Base-by-base conservation (phyloP, 805 yeast species). In the Naumovozyma dairenensis region DNA sequence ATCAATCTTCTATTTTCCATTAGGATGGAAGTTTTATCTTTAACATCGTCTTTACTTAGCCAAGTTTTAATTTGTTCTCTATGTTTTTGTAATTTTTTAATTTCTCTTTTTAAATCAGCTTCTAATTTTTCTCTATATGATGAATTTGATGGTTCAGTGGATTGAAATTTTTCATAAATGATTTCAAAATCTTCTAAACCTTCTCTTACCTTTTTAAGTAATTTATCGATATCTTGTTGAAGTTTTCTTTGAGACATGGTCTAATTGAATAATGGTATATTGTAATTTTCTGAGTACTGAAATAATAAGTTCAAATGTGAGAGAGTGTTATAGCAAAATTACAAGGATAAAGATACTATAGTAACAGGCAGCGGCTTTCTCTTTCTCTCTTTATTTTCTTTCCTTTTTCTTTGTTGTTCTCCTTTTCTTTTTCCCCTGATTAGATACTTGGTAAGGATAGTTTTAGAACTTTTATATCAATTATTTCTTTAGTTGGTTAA, bases 31-130 rank as follows among this genome's bases (percentile, higher is more conserved):
- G 80, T 82, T 55, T 85, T 92, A 49, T 89, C 94, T 56, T 93
- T 86, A 30, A 87, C 86, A 42, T 87, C 94, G 46, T 79, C 82
- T 45, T 89, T 87, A 28, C 89, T 75, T 55, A 86, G 63, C 98
- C 98, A 89, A 37, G 82, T 81, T 62, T 89, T 89, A 49, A 89
- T 83, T 63, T 86, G 97, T 59, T 89, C 98, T 55, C 97, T 72
- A 48, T 80, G 77, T 55, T 95, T 75, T 56, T 89, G 98, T 37
- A 89, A 68, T 59, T 86, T 89, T 60, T 92, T 89, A 60, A 92
- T 87, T 59, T 92, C 97, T 50, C 92, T 79, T 63, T 92, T 87
- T 54, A 89, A 67, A 55, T 89, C 98, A 40, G 77, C 71, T 57
- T 92, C 98, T 38, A 92, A 69, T 58, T 89, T 89, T 56, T 89